Percentiles rank a stretch among this genome's conserved stretches.
Conservation (phyloP, 2,329 filamentous ascomycete species). For the Xylaria sp. region DNA sequence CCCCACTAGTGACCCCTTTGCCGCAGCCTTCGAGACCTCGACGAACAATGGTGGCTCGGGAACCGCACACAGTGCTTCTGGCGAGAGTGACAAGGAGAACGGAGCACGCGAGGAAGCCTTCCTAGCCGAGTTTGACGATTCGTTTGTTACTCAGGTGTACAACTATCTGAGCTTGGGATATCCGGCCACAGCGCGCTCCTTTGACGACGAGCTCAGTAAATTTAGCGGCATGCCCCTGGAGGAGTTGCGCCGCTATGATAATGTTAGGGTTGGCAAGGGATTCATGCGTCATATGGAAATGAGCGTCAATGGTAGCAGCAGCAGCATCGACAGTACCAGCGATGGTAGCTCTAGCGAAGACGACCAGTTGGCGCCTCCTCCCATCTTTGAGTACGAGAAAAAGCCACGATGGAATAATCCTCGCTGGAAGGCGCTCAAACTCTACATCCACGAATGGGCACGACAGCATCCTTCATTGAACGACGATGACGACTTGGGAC, state of each 20-base stretch:
- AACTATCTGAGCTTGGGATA: constrained; percentile 94
- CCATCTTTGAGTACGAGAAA: constrained; percentile 34
- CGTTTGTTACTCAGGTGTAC: constrained; percentile 91
- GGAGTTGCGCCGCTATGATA: constrained; percentile 67
- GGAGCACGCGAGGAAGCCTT: constrained; percentile 51
- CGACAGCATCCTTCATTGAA: constrained; percentile 73
- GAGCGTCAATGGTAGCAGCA: not conserved
- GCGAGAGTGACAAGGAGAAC: constrained; percentile 43
- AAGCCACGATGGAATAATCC: constrained; percentile 47
- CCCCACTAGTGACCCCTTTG: constrained; percentile 39
- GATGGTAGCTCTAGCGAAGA: constrained; percentile 26
- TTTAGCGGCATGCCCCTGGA: constrained; percentile 66
- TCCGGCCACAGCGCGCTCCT: constrained; percentile 74
- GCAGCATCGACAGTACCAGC: constrained; percentile 13
- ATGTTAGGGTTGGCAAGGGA: constrained; percentile 54
- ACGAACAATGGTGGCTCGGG: constrained; percentile 35
- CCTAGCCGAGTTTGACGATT: constrained; percentile 67
- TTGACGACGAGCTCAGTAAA: constrained; percentile 78
- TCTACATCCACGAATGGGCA: constrained; percentile 87
- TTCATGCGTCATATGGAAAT: constrained; percentile 60
- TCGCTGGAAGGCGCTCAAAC: constrained; percentile 76
- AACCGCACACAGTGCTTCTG: constrained; percentile 19
- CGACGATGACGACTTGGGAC: constrained; percentile 53
- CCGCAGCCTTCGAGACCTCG: constrained; percentile 36
- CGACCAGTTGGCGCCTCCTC: constrained; percentile 31